Conservation (phyloP, 1,284 basidiomycete genomes). For the Megacollybia platyphylla region DNA sequence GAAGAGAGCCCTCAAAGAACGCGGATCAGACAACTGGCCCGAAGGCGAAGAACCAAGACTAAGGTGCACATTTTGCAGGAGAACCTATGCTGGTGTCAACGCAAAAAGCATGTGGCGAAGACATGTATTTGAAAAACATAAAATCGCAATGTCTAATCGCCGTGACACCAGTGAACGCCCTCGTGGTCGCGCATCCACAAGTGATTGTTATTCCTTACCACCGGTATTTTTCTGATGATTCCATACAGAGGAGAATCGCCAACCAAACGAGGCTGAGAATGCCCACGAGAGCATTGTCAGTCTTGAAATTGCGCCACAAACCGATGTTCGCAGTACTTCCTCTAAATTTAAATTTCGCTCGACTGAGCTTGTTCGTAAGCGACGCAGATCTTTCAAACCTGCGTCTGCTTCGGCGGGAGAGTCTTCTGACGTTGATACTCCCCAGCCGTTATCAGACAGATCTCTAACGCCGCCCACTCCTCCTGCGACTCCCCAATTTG, state of each 20-base stretch:
- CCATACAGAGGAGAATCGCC: constrained; percentile 30
- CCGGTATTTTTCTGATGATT: constrained; percentile 5
- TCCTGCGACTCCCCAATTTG: constrained; percentile 21
- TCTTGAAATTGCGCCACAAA: constrained; percentile 24
- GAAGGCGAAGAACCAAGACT: constrained; percentile 66
- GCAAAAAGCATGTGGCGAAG: constrained; percentile 81
- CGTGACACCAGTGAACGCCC: constrained; percentile 53
- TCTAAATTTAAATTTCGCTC: constrained; percentile 29
- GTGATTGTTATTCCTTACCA: constrained; percentile 23
- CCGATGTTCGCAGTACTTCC: constrained; percentile 16
- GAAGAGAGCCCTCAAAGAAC: constrained; percentile 58
- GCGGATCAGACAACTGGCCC: constrained; percentile 54
- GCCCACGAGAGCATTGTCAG: constrained; percentile 26
- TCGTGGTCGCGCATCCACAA: constrained; percentile 48
- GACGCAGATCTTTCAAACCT: neutral
- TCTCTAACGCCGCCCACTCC: constrained; percentile 17
- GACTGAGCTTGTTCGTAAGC: neutral
- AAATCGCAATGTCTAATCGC: constrained; percentile 74
- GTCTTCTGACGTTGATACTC: neutral
- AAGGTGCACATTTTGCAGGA: constrained; percentile 69
- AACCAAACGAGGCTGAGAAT: constrained; percentile 9
- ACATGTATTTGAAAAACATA: constrained; percentile 77
- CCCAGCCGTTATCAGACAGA: too few relatives aligned
- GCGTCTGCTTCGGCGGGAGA: neutral
- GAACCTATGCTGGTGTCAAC: constrained; percentile 70